Base-by-base conservation (phyloP, 169 alveolate species). In the Plasmodium fragile region DNA sequence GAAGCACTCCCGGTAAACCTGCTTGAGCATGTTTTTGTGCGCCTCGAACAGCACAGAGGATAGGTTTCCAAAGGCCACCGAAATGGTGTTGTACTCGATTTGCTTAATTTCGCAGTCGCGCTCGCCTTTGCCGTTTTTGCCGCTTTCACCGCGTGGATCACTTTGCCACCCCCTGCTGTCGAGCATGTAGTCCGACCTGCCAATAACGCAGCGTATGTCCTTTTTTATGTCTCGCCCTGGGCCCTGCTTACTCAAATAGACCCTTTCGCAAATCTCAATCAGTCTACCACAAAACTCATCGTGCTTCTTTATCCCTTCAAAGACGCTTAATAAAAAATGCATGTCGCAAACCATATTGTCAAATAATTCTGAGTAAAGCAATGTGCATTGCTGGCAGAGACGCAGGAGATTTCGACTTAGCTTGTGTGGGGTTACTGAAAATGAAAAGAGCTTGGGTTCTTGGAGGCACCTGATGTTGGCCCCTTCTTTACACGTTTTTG, bases 21-120 rank as follows among this genome's bases (percentile, higher is more conserved):
- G 75, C 52, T 59, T 89, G 30, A 89, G 30, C 75, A 89, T 89
- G 30, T 77, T 55, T 49, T 89, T 89, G 45, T 89, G 94, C 22
- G 90, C 94, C 22, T 89, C 72, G 81, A 89, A 89, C 10, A 89
- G 22, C 36, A 34, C 25, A 3, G 83, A 22, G 3, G 94, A 89
- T 11, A 89, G 32, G 72, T 89, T 77, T 0, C 94, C 94, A 43
- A 89, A 89, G 0, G 94, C 94, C 13, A 89, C 94, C 18, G 94
- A 77, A 77, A 89, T 89, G 18, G 94, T 89, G 36, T 89, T 89
- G 49, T 89, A 89, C 71, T 89, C 94, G 16, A 89, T 65, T 89
- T 89, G 94, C 43, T 89, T 89, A 36, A 78, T 70, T 34, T 85
- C 73, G 7, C 34, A 11, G 32, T 71, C 3, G 11, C 3, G n/a